Conservation (phyloP, 2,329 filamentous ascomycete genomes). For the Fusarium vanettenii region DNA sequence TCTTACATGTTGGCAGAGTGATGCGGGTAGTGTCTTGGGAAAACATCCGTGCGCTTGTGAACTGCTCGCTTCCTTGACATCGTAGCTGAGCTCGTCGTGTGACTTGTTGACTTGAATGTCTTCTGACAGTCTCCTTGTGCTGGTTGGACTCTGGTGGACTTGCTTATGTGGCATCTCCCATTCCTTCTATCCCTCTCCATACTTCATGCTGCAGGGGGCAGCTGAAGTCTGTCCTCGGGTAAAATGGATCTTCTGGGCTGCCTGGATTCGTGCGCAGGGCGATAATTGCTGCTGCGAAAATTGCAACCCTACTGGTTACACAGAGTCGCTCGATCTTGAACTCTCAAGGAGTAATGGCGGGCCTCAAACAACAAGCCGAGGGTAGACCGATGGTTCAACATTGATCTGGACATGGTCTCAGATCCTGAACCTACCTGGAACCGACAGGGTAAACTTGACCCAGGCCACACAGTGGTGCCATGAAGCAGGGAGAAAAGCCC, state of each 20-base stretch:
- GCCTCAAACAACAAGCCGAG: neutral
- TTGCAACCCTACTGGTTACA: neutral
- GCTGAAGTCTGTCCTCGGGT: neutral
- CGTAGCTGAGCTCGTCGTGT: neutral
- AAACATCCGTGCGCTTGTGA: neutral
- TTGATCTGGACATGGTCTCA: neutral
- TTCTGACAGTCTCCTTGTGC: neutral
- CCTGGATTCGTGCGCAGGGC: neutral
- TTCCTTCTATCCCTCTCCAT: neutral
- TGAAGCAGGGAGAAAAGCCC: neutral
- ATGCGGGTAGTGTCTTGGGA: neutral
- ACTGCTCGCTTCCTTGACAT: neutral
- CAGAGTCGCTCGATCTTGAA: neutral
- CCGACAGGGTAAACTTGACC: neutral
- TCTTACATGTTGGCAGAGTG: conserved; percentile 11
- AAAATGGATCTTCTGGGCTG: neutral
- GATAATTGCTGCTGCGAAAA: neutral
- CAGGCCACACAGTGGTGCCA: neutral
- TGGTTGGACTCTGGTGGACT: neutral
- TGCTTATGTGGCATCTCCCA: neutral
- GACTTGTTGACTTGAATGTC: neutral
- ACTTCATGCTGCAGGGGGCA: neutral
- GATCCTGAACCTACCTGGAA: neutral
- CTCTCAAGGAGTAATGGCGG: neutral
- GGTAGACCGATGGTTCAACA: neutral